Conservation (phyloP, 2,329 filamentous ascomycete species). For the Massarina eburnea region DNA sequence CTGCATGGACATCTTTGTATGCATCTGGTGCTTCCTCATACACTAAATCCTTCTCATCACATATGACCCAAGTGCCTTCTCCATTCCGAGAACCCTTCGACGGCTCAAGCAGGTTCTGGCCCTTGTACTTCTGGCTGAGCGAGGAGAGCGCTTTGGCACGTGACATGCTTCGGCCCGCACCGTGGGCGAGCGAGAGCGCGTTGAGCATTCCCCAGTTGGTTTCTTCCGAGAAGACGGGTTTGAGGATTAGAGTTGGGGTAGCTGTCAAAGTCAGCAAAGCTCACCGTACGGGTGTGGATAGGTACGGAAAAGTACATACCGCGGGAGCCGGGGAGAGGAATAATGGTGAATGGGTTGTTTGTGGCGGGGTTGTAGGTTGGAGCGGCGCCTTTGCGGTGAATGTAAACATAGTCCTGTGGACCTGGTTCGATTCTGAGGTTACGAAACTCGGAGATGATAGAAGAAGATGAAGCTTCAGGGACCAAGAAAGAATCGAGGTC, state of each 20-base stretch:
- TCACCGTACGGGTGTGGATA: no score
- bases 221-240: slow-evolving; percentile 28
- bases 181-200: slow-evolving; percentile 41
- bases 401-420: slow-evolving; percentile 29
- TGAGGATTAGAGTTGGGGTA: slow-evolving; percentile 44
- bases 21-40: slow-evolving; percentile 44
- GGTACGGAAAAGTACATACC: no score
- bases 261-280: no score
- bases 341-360: slow-evolving; percentile 25
- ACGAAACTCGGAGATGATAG: no score
- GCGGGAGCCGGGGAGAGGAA: slow-evolving; percentile 43
- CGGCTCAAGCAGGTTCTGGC: slow-evolving; percentile 30
- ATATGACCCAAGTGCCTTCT: slow-evolving; percentile 41
- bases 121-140: slow-evolving; percentile 37
- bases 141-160: slow-evolving; percentile 37
- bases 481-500: no score
- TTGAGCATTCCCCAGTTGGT: slow-evolving; percentile 35
- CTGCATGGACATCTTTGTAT: slow-evolving; percentile 43
- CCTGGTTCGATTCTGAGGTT: no score
- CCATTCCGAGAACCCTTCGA: slow-evolving; percentile 6
- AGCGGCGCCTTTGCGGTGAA: slow-evolving; percentile 45
- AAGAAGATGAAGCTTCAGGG: no score
- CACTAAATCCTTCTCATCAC: slow-evolving; percentile 41
- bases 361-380: slow-evolving; percentile 28
- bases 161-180: slow-evolving; percentile 43